These are phyloP conservation scores for Orbilia ellipsospora DNA, from an alignment of 2,329 filamentous ascomycete species.

Conservation along the genomic window DNA sequence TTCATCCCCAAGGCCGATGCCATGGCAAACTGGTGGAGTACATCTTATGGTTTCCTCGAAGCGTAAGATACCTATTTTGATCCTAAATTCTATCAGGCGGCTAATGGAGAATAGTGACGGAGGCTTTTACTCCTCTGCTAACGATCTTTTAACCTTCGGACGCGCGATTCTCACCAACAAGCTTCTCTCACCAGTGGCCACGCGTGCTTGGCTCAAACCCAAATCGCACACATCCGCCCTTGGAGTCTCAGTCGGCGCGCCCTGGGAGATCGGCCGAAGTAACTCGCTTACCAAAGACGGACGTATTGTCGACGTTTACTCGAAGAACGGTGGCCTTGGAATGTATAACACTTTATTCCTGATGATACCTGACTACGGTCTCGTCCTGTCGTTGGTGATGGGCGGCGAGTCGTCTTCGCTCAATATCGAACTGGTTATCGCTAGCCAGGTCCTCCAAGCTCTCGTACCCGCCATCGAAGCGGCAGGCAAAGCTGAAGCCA, in stretches of 20 bases:
- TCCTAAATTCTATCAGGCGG: not conserved
- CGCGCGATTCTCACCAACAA: not conserved
- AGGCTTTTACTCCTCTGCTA: not conserved
- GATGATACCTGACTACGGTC: not conserved
- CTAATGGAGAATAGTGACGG: not conserved
- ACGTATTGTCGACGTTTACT: not conserved
- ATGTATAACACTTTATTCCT: not conserved
- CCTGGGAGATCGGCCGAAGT: conserved; percentile 1
- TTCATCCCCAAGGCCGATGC: not conserved
- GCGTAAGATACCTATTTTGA: not conserved
- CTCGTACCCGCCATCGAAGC: not conserved
- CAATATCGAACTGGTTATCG: not conserved
- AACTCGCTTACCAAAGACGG: not conserved
- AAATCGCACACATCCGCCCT: not conserved
- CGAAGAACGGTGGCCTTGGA: not conserved
- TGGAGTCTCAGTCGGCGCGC: not conserved
- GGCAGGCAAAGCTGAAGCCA: not conserved
- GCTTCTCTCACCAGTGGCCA: not conserved
- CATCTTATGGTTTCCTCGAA: conserved; percentile 2
- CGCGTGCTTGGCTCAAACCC: not conserved
- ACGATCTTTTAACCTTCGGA: not conserved
- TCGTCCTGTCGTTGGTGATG: not conserved
- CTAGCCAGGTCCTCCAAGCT: not conserved
- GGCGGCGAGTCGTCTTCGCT: conserved; percentile 3
- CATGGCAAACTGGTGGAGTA: not conserved